A percentile compares a stretch with the other conserved stretches of the same genome.
These are phyloP conservation scores for Talinum fruticosum DNA, from an alignment of 148 eudicot genomes.

Conservation along the genomic window DNA sequence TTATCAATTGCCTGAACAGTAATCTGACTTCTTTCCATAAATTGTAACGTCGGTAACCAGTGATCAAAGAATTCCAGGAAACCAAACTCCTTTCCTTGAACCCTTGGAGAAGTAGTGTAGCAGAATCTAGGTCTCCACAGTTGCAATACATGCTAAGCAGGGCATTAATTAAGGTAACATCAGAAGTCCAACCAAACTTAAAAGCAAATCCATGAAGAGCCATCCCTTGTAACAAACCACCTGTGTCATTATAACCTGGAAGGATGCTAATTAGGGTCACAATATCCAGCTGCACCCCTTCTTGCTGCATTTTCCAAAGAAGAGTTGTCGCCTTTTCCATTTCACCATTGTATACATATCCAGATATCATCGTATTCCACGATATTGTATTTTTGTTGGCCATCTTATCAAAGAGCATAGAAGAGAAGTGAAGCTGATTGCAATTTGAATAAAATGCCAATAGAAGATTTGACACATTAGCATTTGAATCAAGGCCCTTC, in stretches of 20 bases:
- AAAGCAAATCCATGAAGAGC: constrained; percentile 49
- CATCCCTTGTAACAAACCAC: constrained; percentile 41
- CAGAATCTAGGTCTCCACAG: constrained; percentile 39
- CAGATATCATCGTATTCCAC: constrained; percentile 73
- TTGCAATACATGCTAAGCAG: constrained; percentile 57
- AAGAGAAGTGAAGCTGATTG: constrained; percentile 27
- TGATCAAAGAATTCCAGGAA: constrained; percentile 69
- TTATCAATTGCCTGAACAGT: constrained; percentile 40
- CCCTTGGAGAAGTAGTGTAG: constrained; percentile 32
- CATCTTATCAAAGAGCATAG: constrained; percentile 44
- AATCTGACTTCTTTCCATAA: constrained; percentile 26
- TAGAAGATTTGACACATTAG: constrained; percentile 50
- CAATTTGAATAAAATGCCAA: constrained; percentile 58
- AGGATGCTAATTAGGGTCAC: constrained; percentile 57
- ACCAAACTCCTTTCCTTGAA: constrained; percentile 41
- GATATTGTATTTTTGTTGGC: constrained; percentile 40
- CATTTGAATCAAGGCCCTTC: constrained; percentile 40
- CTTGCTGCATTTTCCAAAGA: constrained; percentile 51
- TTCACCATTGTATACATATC: constrained; percentile 49
- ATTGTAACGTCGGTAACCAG: constrained; percentile 38
- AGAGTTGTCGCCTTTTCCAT: constrained; percentile 23
- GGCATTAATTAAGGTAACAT: constrained; percentile 49
- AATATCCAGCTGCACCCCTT: constrained; percentile 44
- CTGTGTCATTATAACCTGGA: constrained; percentile 34
- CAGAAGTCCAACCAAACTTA: constrained; percentile 36